Base-by-base conservation (phyloP, 257 asterid genomes). In the Nemophila menziesii region DNA sequence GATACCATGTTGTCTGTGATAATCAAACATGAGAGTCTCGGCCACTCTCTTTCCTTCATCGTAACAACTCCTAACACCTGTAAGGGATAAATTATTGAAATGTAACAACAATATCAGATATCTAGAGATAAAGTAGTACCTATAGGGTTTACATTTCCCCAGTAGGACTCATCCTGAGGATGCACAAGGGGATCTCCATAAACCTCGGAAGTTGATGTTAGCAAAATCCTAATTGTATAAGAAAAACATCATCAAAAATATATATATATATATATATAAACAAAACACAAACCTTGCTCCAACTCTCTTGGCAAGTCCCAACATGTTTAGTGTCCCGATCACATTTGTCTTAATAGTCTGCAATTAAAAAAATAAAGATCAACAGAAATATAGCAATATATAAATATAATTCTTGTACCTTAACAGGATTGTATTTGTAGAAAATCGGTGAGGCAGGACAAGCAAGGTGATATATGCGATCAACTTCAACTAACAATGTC, bases 61-160 rank as follows among this genome's bases (percentile, higher is more conserved):
- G 22, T 86, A 86, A 63, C 97, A 86, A 51, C 97, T 86, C 55
- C 97, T 62, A 45, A 86, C 97, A 40, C 97, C 96, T 86, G 68
- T 18, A 57, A 41, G 11, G 29, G 44, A 47, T 48, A 48, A 3
- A 44, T 5, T 5, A 41, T 22, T 10, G 13, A 40, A 8, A 16
- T 1, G 5, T 6, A 11, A 40, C 8, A 9, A 16, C 1, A 5
- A 11, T 8, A n/a, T 2, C 22, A 40, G 20, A 11, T 8, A n/a
- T 2, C 22, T 16, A n/a, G 22, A 4, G 13, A 4, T n/a, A 39
- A 2, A 11, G 21, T n/a, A 41, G 34, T 77, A 86, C 97, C 97
- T 18, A 87, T 87, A 5, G 97, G 97, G 67, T 87, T 87, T 33
- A 83, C 97, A 59, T 87, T 87, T 48, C 97, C 97, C 97, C 97